Conservation (phyloP, 2,329 filamentous ascomycete species). For the Botrytis elliptica region DNA sequence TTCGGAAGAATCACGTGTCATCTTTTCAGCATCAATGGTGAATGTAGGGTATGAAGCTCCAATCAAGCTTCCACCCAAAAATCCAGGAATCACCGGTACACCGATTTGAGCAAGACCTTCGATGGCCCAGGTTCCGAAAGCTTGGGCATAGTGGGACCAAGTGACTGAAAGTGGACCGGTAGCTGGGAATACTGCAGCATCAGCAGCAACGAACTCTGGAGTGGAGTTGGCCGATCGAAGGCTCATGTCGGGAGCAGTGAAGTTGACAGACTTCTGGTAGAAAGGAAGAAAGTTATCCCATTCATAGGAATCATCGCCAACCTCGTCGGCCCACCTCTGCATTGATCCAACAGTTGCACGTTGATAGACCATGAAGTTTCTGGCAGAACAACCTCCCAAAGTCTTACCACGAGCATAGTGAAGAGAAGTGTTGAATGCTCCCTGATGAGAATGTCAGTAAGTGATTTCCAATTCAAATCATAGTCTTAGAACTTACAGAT, state of each 20-base stretch:
- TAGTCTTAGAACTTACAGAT: conserved; percentile 22
- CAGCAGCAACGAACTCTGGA: conserved; percentile 30
- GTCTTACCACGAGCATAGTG: conserved; percentile 37
- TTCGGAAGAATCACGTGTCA: conserved; percentile 41
- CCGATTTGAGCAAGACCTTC: conserved; percentile 44
- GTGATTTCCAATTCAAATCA: neutral
- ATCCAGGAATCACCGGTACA: conserved; percentile 37
- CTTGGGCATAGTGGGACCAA: conserved; percentile 43
- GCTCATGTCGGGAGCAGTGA: conserved; percentile 14
- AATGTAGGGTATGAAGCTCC: conserved; percentile 41
- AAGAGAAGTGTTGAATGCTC: conserved; percentile 20
- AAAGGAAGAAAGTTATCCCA: conserved; percentile 48
- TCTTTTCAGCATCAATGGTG: conserved; percentile 37
- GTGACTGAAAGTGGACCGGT: conserved; percentile 44
- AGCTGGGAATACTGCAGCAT: conserved; percentile 33
- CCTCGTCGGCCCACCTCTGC: conserved; percentile 45
- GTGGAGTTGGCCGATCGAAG: conserved; percentile 36
- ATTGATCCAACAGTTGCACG: conserved; percentile 35
- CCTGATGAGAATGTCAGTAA: conserved; percentile 4
- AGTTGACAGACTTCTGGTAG: conserved; percentile 36
- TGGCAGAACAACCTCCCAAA: conserved; percentile 37
- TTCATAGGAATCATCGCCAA: conserved; percentile 46
- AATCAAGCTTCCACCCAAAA: conserved; percentile 44
- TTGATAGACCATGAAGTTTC: conserved; percentile 40
- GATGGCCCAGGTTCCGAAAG: conserved; percentile 33